Conservation (phyloP, 805 yeast genomes). For the Hanseniaspora mollemarum region DNA sequence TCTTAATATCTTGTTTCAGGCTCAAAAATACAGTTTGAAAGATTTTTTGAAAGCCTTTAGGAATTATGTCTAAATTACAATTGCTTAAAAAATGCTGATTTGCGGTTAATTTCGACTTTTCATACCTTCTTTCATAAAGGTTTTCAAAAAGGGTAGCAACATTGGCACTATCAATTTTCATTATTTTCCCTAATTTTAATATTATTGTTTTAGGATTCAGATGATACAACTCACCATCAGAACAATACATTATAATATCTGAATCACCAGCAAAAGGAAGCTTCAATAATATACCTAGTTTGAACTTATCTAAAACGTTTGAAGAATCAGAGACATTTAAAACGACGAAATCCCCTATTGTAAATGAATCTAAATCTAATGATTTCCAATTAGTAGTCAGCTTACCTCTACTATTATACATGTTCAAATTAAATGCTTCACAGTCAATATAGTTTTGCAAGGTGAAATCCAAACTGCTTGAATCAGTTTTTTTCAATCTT, state of each 20-base stretch:
- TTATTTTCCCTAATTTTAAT: not conserved
- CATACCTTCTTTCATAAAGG: not conserved
- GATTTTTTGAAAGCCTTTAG: not conserved
- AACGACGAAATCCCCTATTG: conserved; percentile 7
- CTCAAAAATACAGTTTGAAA: not conserved
- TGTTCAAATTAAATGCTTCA: not conserved
- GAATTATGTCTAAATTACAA: not conserved
- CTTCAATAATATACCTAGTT: not conserved
- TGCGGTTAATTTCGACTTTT: not conserved
- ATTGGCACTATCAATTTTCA: not conserved
- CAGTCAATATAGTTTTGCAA: not conserved
- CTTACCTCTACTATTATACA: not conserved
- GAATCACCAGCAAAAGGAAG: not conserved
- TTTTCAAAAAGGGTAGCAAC: not conserved
- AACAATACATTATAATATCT: not conserved
- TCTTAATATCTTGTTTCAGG: not conserved
- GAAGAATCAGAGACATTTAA: not conserved
- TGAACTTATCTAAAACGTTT: not conserved
- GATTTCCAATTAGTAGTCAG: not conserved
- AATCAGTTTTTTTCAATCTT: too few species aligned
- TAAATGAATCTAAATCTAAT: not conserved
- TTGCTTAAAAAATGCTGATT: not conserved
- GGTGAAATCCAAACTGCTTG: not conserved
- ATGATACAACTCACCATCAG: conserved; percentile 1
- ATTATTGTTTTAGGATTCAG: not conserved